phyloP scores from a whole-genome alignment of 345 rosid genomes.

The Carallia brachiata region DNA sequence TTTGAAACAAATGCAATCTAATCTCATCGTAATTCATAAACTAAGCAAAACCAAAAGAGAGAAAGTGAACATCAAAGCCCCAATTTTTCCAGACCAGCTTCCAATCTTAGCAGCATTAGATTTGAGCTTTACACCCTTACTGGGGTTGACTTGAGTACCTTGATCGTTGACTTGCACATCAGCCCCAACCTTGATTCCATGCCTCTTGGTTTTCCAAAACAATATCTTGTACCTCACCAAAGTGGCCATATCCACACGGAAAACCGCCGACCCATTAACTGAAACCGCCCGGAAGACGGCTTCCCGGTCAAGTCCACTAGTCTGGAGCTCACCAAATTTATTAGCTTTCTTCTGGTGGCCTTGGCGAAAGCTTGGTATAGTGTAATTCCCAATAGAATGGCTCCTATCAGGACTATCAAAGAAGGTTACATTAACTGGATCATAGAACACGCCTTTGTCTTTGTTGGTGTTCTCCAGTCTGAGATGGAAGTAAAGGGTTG shows the following conservation, averaged over 20 bases:
- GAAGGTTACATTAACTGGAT: slow-evolving; percentile 44
- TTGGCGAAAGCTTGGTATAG: slow-evolving; percentile 48
- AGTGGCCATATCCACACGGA: slow-evolving; percentile 66
- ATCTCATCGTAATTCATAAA: not conserved
- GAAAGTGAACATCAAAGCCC: slow-evolving; percentile 12
- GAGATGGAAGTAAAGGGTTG: slow-evolving; percentile 47
- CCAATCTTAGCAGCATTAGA: slow-evolving; percentile 32
- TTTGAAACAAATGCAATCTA: not conserved
- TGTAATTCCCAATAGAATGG: slow-evolving; percentile 17
- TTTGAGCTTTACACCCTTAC: slow-evolving; percentile 45
- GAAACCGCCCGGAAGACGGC: slow-evolving; percentile 35
- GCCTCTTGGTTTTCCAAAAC: slow-evolving; percentile 56
- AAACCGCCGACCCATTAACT: slow-evolving; percentile 33
- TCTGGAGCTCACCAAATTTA: slow-evolving; percentile 19
- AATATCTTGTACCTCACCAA: slow-evolving; percentile 63
- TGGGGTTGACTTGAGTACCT: slow-evolving; percentile 25
- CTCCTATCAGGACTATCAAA: slow-evolving; percentile 18
- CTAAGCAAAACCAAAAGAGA: slow-evolving; percentile 20
- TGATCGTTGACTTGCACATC: slow-evolving; percentile 42
- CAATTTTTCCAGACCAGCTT: slow-evolving; percentile 9
- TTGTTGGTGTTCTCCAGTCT: slow-evolving; percentile 59
- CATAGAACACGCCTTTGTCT: slow-evolving; percentile 71
- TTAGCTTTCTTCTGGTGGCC: slow-evolving; percentile 65
- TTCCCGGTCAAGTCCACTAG: slow-evolving; percentile 16
- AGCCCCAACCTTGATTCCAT: slow-evolving; percentile 43